Conservation (phyloP, 2,329 filamentous ascomycete species). For the Gaeumannomyces sp. region DNA sequence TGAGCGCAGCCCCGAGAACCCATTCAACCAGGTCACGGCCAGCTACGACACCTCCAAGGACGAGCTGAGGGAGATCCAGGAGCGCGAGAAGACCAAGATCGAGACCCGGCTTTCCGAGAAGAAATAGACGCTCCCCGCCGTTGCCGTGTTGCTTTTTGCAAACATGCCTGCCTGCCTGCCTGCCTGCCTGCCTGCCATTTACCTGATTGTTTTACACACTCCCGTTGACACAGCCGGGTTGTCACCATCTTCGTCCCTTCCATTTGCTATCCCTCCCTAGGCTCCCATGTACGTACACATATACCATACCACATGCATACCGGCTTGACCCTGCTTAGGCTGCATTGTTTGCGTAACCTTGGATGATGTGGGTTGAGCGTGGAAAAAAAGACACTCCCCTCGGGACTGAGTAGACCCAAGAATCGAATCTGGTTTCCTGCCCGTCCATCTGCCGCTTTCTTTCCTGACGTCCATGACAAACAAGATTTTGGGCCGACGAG, state of each 20-base stretch:
- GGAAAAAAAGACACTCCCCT: no score
- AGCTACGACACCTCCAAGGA: conserved; percentile 72
- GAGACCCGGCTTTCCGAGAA: conserved; percentile 57
- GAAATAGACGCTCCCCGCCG: neutral
- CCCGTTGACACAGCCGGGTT: neutral
- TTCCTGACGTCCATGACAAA: no score
- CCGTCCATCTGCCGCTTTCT: no score
- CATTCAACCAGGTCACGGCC: conserved; percentile 79
- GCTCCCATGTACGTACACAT: neutral
- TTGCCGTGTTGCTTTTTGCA: neutral
- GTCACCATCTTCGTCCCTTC: neutral
- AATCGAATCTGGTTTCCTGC: no score
- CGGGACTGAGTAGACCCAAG: no score
- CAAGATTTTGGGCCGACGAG: no score
- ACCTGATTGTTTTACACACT: neutral
- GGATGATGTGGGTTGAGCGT: no score
- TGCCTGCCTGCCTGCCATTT: neutral
- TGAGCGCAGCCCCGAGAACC: conserved; percentile 89
- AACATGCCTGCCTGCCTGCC: neutral
- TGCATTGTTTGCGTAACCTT: no score
- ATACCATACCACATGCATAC: no score
- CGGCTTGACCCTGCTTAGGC: no score
- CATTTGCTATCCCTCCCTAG: neutral
- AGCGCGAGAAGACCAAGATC: conserved; percentile 64
- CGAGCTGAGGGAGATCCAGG: conserved; percentile 62